A percentile compares a stretch with the other conserved stretches of the same genome.
These are phyloP conservation scores for Tricholoma flavovirens DNA, from an alignment of 768 basidiomycete species.

Conservation along the genomic window DNA sequence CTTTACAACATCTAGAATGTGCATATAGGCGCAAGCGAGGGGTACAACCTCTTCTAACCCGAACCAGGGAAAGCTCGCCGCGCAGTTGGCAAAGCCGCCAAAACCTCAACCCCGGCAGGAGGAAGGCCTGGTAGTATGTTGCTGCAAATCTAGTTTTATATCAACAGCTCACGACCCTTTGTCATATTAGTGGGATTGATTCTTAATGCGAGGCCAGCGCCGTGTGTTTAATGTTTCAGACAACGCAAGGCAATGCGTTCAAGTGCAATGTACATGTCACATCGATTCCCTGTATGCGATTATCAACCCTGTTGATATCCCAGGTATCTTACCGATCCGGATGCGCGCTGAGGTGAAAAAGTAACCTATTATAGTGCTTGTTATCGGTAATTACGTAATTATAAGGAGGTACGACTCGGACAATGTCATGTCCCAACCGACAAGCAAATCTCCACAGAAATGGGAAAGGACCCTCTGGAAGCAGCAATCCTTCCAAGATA, in stretches of 20 bases:
- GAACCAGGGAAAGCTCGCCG: slow-evolving; percentile 41
- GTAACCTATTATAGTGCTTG: no score
- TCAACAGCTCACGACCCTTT: slow-evolving; percentile 8
- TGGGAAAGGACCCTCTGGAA: slow-evolving; percentile 85
- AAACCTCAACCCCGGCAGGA: slow-evolving; percentile 29
- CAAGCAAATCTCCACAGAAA: background rate
- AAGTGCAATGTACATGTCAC: no score
- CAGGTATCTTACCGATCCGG: no score
- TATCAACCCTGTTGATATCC: background rate
- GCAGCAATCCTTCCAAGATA: slow-evolving; percentile 70
- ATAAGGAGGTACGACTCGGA: no score
- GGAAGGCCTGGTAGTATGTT: slow-evolving; percentile 22
- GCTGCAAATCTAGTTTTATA: background rate
- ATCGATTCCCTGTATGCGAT: background rate
- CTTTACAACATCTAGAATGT: slow-evolving; percentile 13
- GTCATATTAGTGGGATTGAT: slow-evolving; percentile 17
- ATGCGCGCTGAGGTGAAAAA: no score
- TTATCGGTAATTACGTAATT: no score
- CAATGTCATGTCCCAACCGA: slow-evolving; percentile 15
- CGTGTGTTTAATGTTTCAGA: background rate
- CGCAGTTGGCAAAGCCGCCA: slow-evolving; percentile 35
- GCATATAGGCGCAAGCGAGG: slow-evolving; percentile 36
- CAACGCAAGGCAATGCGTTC: background rate
- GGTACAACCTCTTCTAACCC: slow-evolving; percentile 41
- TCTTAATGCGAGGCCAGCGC: background rate